Base-by-base conservation (phyloP, 2,329 filamentous ascomycete genomes). In the Trichoderma atroviride region DNA sequence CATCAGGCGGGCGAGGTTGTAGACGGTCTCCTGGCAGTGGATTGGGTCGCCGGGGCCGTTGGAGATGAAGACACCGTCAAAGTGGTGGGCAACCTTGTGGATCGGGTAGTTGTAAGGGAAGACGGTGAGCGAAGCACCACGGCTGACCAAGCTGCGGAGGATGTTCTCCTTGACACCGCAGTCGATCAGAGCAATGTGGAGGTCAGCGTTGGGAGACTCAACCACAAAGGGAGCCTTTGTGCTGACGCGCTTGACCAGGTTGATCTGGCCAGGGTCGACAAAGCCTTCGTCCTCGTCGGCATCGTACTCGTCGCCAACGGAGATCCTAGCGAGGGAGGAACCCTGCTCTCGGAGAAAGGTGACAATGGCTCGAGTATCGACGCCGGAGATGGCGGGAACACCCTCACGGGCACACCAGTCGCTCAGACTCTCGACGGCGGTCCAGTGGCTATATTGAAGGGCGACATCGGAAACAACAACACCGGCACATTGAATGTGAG, bases 81-180 rank as follows among this genome's bases (percentile, higher is more conserved):
- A 98, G 87, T 98, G 94, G 82, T 96, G 92, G 69, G 96, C 92
- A 47, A 97, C 92, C 87, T 98, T 97, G 88, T 98, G 94, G 80
- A 99, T 96, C 65, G 94, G 95, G 84, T 96, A 98, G 85, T 98
- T 90, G 83, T 92, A 97, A 70, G 96, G 96, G 86, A 99, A 96
- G 76, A 93, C 92, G 52, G 96, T 98, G 73, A 97, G 92, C 72
- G 92, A 94, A 66, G 94, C 93, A 71, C 96, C 96, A 73, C 96
- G 94, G 82, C 88, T 91, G 78, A 98, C 94, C 71, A 99, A 86
- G 80, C 92, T 96, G 78, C 96, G 93, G 70, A 99, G 90, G 76
- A 99, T 99, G 85, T 99, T 99, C 88, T 99, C 96, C 88, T 99
- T 99, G 75, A 98, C 96, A 85, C 96, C 96, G 78, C 96, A 99